Evolutionary conservation across 352 stramenopile genomes (phyloP).

Genomic region (Phytophthora sp.): DNA sequence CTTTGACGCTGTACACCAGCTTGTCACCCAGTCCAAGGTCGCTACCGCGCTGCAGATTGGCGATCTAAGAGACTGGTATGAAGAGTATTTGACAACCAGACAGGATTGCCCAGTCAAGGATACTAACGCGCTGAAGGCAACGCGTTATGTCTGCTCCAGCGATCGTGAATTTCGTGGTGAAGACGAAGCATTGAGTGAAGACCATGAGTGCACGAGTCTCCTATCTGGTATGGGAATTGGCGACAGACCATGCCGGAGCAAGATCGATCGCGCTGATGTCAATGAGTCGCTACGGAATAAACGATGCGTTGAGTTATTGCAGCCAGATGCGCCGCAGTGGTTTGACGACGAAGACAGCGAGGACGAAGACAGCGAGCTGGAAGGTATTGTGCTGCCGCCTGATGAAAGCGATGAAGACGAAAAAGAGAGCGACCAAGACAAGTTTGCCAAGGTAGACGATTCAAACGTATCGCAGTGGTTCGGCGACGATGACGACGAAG

Average conservation of each 20-base stretch:
- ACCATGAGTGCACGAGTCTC: background rate
- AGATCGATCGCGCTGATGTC: background rate
- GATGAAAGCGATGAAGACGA: background rate
- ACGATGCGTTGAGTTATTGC: background rate
- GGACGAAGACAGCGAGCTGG: background rate
- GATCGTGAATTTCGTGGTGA: background rate
- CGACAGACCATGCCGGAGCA: too few relatives aligned
- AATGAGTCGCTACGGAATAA: background rate
- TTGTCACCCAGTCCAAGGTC: constrained; percentile 8
- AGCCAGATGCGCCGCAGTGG: constrained; percentile 19
- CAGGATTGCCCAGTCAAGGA: background rate
- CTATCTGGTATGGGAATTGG: constrained; percentile 2
- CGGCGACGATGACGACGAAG: constrained; percentile 9
- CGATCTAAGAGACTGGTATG: background rate
- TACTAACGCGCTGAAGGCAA: background rate
- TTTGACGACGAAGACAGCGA: constrained; percentile 15
- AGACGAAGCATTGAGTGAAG: background rate
- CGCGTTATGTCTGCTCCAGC: background rate
- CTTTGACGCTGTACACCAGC: constrained; percentile 7
- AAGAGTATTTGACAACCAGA: background rate
- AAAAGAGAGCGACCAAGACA: background rate
- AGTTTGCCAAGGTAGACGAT: background rate
- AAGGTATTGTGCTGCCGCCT: background rate
- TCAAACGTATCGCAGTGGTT: constrained; percentile 19
- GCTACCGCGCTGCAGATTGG: background rate